phyloP scores from a whole-genome alignment of 2,329 filamentous ascomycete genomes.

The Fusarium nygamai region DNA sequence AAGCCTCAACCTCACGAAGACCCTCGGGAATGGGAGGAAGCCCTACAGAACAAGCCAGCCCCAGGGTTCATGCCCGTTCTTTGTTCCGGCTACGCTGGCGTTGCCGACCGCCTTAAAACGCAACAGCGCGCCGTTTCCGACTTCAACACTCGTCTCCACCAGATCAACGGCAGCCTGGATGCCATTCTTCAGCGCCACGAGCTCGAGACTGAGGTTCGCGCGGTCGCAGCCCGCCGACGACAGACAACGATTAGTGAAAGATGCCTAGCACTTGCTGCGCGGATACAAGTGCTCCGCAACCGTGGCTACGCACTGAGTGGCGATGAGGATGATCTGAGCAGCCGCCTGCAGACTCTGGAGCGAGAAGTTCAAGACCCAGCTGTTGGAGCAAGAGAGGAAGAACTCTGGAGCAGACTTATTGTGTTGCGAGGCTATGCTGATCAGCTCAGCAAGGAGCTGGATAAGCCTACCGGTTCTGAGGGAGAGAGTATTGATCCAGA shows the following conservation, averaged over 20 bases:
- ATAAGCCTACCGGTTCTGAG: constrained; percentile 68
- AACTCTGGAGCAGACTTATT: constrained; percentile 86
- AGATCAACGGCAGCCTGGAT: constrained; percentile 80
- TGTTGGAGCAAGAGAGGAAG: constrained; percentile 79
- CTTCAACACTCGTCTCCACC: constrained; percentile 78
- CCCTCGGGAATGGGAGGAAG: constrained; percentile 84
- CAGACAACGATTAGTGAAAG: constrained; percentile 79
- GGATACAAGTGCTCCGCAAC: constrained; percentile 83
- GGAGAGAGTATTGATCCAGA: constrained; percentile 73
- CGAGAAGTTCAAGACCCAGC: constrained; percentile 78
- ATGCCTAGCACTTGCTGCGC: constrained; percentile 78
- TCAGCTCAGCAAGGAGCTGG: constrained; percentile 77
- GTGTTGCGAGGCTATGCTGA: constrained; percentile 77
- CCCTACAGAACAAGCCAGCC: constrained; percentile 80
- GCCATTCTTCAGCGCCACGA: constrained; percentile 81
- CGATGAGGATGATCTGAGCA: constrained; percentile 81
- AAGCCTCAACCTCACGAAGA: constrained; percentile 76
- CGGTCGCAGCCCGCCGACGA: constrained; percentile 75
- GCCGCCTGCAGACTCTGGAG: constrained; percentile 75
- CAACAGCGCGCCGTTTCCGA: constrained; percentile 75
- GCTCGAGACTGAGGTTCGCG: constrained; percentile 77
- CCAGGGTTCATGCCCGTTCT: constrained; percentile 81
- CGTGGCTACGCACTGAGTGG: constrained; percentile 82
- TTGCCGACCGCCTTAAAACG: constrained; percentile 76
- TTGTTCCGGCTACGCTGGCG: constrained; percentile 76